phyloP scores from a whole-genome alignment of 805 yeast genomes.

The Maudiozyma saulgeensis region DNA sequence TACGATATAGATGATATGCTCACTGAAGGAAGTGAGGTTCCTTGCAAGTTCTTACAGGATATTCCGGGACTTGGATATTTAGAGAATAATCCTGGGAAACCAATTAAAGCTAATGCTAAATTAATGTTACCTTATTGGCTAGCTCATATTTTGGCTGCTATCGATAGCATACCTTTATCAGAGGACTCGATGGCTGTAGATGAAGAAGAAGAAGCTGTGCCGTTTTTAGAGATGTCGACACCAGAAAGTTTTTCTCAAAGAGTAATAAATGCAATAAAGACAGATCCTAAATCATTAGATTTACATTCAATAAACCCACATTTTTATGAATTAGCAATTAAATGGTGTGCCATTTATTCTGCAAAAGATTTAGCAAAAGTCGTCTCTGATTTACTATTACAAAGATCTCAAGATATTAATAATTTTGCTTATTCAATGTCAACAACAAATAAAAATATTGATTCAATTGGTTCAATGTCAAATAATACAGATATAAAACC shows the following conservation, averaged over 20 bases:
- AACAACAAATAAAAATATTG: constrained; percentile 2
- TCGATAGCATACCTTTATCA: not conserved
- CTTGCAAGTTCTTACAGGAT: constrained; percentile 65
- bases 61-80: constrained; percentile 85
- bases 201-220: constrained; percentile 26
- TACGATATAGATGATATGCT: constrained; percentile 72
- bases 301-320: constrained; percentile 55
- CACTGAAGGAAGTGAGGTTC: constrained; percentile 63
- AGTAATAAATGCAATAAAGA: constrained; percentile 73
- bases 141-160: constrained; percentile 63
- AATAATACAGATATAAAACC: not conserved
- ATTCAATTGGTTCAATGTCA: not conserved
- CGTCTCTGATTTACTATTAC: constrained; percentile 43
- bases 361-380: constrained; percentile 53
- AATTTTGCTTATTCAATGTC: constrained; percentile 43
- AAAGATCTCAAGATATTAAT: constrained; percentile 61
- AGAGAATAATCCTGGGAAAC: constrained; percentile 64
- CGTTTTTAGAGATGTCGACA: constrained; percentile 56
- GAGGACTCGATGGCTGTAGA: not conserved
- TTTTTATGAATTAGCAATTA: constrained; percentile 59
- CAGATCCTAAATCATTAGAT: constrained; percentile 60
- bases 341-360: constrained; percentile 67
- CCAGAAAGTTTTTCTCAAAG: constrained; percentile 61
- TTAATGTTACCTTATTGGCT: constrained; percentile 84
- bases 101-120: constrained; percentile 45